These are phyloP conservation scores for Neoarthrinium moseri DNA, from an alignment of 2,329 filamentous ascomycete genomes.

Conservation along the genomic window DNA sequence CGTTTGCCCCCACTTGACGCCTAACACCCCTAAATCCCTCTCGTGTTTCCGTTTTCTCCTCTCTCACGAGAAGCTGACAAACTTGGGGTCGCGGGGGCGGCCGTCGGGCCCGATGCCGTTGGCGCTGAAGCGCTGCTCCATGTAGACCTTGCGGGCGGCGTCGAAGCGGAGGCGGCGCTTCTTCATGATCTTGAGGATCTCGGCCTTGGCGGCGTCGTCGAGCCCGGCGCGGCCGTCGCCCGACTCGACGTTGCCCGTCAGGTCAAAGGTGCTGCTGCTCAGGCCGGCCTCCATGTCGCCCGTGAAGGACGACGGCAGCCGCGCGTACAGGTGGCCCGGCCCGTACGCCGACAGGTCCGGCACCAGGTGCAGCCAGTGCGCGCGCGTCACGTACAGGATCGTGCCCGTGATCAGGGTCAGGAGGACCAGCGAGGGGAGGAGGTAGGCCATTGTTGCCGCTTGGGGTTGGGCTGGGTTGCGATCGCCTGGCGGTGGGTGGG, in stretches of 20 bases:
- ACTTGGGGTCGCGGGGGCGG: conserved; percentile 86
- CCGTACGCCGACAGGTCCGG: conserved; percentile 48
- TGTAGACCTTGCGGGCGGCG: conserved; percentile 82
- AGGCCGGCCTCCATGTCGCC: conserved; percentile 87
- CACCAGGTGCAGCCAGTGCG: conserved; percentile 71
- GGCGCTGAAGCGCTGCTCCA: conserved; percentile 80
- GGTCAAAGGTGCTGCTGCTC: conserved; percentile 78
- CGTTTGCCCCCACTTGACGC: too few relatives aligned
- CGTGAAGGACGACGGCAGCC: conserved; percentile 74
- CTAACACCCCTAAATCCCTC: too few relatives aligned
- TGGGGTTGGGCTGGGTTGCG: background rate
- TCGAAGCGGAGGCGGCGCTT: conserved; percentile 79
- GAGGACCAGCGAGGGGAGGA: conserved; percentile 77
- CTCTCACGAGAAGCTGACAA: conserved; percentile 80
- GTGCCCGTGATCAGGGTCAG: conserved; percentile 70
- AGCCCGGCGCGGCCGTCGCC: conserved; percentile 80
- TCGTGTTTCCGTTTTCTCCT: background rate
- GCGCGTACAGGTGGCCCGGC: conserved; percentile 66
- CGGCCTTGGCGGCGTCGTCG: conserved; percentile 75
- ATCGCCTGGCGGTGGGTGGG: background rate
- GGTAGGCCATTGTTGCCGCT: conserved; percentile 62
- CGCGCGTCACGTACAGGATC: conserved; percentile 76
- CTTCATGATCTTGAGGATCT: conserved; percentile 91
- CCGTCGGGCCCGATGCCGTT: conserved; percentile 90
- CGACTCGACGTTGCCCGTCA: conserved; percentile 74